Evolutionary conservation across 176 grass and related monocot species (phyloP).

Genomic region (Rhynchospora tenuis): DNA sequence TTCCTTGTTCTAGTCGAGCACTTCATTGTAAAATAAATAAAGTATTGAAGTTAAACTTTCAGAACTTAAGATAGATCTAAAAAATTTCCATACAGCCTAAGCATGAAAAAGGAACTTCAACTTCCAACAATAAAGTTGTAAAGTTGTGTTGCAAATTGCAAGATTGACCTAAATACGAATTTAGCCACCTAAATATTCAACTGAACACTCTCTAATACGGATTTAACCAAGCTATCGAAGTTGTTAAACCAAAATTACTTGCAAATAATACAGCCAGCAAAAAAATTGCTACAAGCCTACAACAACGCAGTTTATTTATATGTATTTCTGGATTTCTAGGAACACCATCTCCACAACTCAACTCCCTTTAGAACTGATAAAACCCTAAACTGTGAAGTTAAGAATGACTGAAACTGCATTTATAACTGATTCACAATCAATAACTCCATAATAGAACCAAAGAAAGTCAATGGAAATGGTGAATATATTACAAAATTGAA

Average conservation of each 20-base stretch:
- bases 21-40: slow-evolving; percentile 29
- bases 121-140: too few species aligned
- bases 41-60: not conserved
- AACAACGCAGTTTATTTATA: not conserved
- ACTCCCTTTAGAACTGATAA: not conserved
- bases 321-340: too few species aligned
- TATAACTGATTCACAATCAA: not conserved
- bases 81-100: not conserved
- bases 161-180: too few species aligned
- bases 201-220: not conserved
- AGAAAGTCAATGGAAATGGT: not conserved
- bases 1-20: slow-evolving; percentile 88
- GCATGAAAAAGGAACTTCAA: not conserved
- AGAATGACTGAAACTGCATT: not conserved
- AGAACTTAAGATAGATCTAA: not conserved
- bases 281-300: not conserved
- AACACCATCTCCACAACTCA: too few species aligned
- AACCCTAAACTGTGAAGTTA: not conserved
- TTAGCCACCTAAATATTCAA: not conserved
- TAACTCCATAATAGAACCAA: not conserved
- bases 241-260: not conserved
- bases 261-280: not conserved
- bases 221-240: not conserved
- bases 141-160: too few species aligned
- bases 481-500: not conserved